Evolutionary conservation across 1,284 basidiomycete genomes (phyloP).

Genomic region (Chondrostereum purpureum): DNA sequence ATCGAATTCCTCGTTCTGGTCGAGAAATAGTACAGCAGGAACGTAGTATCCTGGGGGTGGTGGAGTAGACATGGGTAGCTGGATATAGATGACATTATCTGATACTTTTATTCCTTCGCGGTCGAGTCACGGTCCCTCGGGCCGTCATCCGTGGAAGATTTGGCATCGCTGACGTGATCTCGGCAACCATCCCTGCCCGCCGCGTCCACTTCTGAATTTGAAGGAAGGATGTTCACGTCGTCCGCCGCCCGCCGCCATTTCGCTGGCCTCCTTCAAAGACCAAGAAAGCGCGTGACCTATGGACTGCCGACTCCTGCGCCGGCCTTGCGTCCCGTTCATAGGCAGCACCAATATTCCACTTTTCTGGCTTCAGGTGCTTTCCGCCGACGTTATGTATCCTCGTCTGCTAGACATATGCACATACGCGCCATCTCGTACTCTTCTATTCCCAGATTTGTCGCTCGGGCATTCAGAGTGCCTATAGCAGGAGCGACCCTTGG

Average conservation of each 20-base stretch:
- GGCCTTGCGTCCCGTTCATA: constrained; percentile 38
- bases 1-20: constrained; percentile 61
- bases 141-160: no score
- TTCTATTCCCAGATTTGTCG: constrained; percentile 77
- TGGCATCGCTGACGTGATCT: not conserved
- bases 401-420: constrained; percentile 54
- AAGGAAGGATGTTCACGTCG: not conserved
- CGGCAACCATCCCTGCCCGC: no score
- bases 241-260: not conserved
- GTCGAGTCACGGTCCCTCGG: no score
- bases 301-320: constrained; percentile 33
- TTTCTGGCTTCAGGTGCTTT: constrained; percentile 42
- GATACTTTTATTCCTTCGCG: no score
- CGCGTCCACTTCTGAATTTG: no score
- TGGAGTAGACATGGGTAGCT: constrained; percentile 18
- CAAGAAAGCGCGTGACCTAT: constrained; percentile 48
- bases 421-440: constrained; percentile 76
- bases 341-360: constrained; percentile 55
- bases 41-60: constrained; percentile 68
- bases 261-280: constrained; percentile 7
- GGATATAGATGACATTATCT: no score
- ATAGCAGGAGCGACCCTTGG: constrained; percentile 82
- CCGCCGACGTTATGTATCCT: constrained; percentile 35
- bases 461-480: constrained; percentile 79
- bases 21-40: constrained; percentile 68